These are phyloP conservation scores for Endotrypanum monterogeii DNA, from an alignment of 208 protist species.

Conservation along the genomic window DNA sequence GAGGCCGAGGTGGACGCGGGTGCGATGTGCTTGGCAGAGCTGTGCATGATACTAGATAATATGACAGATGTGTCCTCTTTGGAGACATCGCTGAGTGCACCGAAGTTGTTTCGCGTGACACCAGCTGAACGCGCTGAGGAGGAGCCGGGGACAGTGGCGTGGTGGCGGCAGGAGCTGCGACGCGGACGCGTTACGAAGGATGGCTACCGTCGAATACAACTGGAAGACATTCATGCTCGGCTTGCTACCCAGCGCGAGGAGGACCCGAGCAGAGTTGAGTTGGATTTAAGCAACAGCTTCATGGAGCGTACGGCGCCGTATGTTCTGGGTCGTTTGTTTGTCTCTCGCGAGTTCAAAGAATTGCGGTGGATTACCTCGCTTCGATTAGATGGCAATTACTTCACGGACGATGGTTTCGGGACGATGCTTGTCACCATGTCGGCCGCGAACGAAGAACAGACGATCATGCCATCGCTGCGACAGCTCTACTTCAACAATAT, in stretches of 20 bases:
- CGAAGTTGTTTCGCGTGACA: conserved; percentile 67
- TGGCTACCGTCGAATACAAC: conserved; percentile 42
- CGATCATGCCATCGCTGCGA: conserved; percentile 58
- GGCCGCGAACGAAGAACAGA: conserved; percentile 46
- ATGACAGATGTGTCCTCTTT: conserved; percentile 18
- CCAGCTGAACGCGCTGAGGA: conserved; percentile 30
- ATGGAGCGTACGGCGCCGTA: conserved; percentile 81
- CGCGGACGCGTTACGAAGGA: conserved; percentile 67
- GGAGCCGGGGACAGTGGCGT: conserved; percentile 59
- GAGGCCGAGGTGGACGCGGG: conserved; percentile 1
- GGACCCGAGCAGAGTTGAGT: conserved; percentile 57
- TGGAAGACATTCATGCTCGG: conserved; percentile 66
- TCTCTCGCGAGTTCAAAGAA: conserved; percentile 53
- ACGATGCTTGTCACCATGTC: conserved; percentile 70
- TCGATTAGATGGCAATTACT: conserved; percentile 84
- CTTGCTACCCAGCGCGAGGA: conserved; percentile 60
- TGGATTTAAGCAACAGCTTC: conserved; percentile 77
- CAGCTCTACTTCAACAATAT: conserved; percentile 87
- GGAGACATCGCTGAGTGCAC: conserved; percentile 48
- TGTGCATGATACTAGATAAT: conserved; percentile 27
- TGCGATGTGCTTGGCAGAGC: conserved; percentile 18
- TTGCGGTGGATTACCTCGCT: conserved; percentile 76
- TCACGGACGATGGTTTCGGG: conserved; percentile 74
- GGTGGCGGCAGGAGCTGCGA: conserved; percentile 79
- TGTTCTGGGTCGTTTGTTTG: conserved; percentile 62